phyloP scores from a whole-genome alignment of 495 filamentous ascomycete species.

The Pyrenula massariospora region DNA sequence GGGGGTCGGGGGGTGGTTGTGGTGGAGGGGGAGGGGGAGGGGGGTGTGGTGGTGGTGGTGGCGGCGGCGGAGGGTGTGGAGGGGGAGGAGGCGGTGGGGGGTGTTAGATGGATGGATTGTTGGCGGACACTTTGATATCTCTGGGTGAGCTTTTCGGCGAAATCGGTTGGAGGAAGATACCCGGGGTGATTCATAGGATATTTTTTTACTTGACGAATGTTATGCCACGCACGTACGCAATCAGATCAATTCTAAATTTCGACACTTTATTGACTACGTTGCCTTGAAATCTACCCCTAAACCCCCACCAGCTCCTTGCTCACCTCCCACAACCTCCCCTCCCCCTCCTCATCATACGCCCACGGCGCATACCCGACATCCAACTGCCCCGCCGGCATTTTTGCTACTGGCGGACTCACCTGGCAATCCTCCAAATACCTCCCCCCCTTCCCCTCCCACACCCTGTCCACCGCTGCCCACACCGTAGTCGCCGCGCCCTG shows the following conservation, averaged over 20 bases:
- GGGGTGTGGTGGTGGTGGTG: slow-evolving; percentile 21
- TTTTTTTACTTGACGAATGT: too few species aligned
- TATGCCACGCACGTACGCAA: too few species aligned
- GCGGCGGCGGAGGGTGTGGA: slow-evolving; percentile 20
- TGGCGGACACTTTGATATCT: too few species aligned
- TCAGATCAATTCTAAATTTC: too few species aligned
- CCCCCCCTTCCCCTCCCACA: slow-evolving; percentile 24
- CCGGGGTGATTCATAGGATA: too few species aligned
- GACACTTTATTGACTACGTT: too few species aligned
- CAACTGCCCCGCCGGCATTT: neutral
- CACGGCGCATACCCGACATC: slow-evolving; percentile 10
- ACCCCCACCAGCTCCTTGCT: slow-evolving; percentile 20
- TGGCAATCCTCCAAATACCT: slow-evolving; percentile 26
- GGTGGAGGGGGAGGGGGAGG: slow-evolving; percentile 28
- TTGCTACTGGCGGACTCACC: slow-evolving; percentile 10
- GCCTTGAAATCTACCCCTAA: neutral
- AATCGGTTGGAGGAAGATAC: too few species aligned
- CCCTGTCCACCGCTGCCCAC: slow-evolving; percentile 24
- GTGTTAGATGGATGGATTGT: too few species aligned
- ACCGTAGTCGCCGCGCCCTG: slow-evolving; percentile 31
- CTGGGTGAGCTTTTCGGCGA: too few species aligned
- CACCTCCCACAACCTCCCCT: slow-evolving; percentile 23
- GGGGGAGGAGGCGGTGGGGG: too few species aligned
- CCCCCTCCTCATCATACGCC: slow-evolving; percentile 23
- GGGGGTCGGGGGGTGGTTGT: slow-evolving; percentile 25